Conservation (phyloP, 768 basidiomycete genomes). For the Pleurotus tuber-regium region DNA sequence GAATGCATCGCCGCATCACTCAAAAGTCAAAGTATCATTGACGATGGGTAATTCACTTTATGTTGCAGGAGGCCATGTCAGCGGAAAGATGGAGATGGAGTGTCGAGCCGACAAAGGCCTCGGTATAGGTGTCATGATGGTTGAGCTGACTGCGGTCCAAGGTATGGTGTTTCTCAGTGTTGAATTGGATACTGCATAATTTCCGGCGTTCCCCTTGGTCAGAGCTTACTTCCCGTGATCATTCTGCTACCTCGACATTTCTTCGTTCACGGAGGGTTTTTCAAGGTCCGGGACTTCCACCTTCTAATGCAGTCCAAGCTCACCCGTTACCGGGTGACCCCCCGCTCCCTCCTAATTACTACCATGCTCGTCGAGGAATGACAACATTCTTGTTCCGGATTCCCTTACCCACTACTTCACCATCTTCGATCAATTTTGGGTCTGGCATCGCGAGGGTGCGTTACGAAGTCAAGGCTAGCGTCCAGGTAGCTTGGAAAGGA, state of each 20-base stretch:
- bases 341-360: constrained; percentile 60
- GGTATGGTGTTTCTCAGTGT: constrained; percentile 36
- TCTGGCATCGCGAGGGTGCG: constrained; percentile 63
- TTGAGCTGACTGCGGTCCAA: constrained; percentile 74
- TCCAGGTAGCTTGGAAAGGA: constrained; percentile 73
- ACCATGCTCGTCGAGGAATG: constrained; percentile 70
- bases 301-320: constrained; percentile 78
- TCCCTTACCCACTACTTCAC: constrained; percentile 63
- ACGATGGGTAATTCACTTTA: constrained; percentile 57
- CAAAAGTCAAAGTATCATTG: constrained; percentile 72
- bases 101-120: constrained; percentile 72
- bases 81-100: constrained; percentile 80
- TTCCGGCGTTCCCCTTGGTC: background rate
- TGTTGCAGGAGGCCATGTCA: constrained; percentile 63
- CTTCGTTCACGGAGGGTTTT: constrained; percentile 68
- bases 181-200: constrained; percentile 2
- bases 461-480: constrained; percentile 74
- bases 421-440: constrained; percentile 71
- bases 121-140: constrained; percentile 72
- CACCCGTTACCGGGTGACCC: constrained; percentile 57
- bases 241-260: constrained; percentile 79
- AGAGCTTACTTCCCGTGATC: constrained; percentile 78
- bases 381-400: constrained; percentile 83
- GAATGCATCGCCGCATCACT: constrained; percentile 78
- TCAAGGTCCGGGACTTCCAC: constrained; percentile 79